Evolutionary conservation across 805 yeast species (phyloP), one percentile per base, ranked within the genome.

Genomic region (Lachancea kluyveri): DNA sequence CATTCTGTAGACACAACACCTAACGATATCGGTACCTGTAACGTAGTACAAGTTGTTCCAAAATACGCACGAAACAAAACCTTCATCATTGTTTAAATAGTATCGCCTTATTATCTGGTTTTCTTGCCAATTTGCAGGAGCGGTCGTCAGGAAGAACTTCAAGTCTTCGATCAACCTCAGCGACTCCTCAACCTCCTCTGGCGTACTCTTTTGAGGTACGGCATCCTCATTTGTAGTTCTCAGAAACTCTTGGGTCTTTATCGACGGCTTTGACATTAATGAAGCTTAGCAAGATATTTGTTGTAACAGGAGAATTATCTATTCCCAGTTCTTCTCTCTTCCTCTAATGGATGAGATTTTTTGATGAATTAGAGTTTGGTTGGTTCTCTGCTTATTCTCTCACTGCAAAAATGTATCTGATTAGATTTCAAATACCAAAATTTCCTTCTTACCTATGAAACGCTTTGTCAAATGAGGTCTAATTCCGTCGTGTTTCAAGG

Each of bases 1-100:
- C 62, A 90, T 82, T 44, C 90, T 76, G 57, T 82, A 92, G 11
- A 87, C 81, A 30, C 90, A 74, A 56, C 95, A 85, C 37, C 95
- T 75, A 28, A 92, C 95, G 37, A 90, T 88, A 64, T 92, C 97
- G 1, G 97, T 90, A 3, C 97, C 97, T 0, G 97, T 90, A 29
- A 90, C 73, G 59, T 82, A 88, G 54, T 81, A 90, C 9, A 88
- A 64, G 50, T 82, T 81, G 49, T 86, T 83, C 96, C 97, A 90
- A 45, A 71, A 79, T 1, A 92, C 86, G 59, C 98, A 90, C 19
- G 84, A 74, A n/a, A 86, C 86, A 44, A 90, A 86, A 3, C 90
- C 92, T 55, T 88, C 96, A 37, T 84, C 94, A 41, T 80, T 82
- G 46, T 86, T 87, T 30, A 90, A 61, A 52, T 79, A 81, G 57